Conservation (phyloP, 1,139 yeast species). For the Debaryomyces sp. region DNA sequence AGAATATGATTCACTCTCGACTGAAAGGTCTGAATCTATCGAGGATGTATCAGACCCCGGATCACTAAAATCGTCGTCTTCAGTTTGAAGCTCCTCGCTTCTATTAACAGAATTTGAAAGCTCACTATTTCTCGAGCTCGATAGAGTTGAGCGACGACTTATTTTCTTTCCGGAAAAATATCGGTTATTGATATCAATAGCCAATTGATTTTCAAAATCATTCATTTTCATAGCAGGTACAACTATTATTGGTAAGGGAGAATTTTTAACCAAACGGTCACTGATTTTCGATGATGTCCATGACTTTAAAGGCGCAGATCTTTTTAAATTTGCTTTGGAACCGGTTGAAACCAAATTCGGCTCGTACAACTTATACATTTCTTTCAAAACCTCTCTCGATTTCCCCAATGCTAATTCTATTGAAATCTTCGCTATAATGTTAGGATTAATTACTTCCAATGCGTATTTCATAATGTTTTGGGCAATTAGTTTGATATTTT, state of each 20-base stretch:
- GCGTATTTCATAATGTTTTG: conserved; percentile 50
- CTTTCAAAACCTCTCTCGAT: conserved; percentile 58
- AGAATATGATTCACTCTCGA: conserved; percentile 32
- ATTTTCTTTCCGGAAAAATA: conserved; percentile 8
- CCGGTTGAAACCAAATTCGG: conserved; percentile 70
- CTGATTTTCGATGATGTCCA: conserved; percentile 65
- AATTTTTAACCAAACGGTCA: conserved; percentile 63
- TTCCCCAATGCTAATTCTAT: conserved; percentile 66
- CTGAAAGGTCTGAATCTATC: conserved; percentile 23
- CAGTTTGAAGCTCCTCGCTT: neutral
- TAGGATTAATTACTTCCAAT: conserved; percentile 49
- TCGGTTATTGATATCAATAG: conserved; percentile 21
- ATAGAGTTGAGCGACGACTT: neutral
- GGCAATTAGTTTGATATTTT: conserved; percentile 34
- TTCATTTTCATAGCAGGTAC: conserved; percentile 69
- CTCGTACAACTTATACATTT: conserved; percentile 62
- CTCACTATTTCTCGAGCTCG: neutral
- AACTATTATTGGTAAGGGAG: conserved; percentile 68
- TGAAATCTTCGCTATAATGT: conserved; percentile 55
- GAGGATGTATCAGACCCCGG: conserved; percentile 21
- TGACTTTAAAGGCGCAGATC: conserved; percentile 56
- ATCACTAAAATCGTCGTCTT: conserved; percentile 6
- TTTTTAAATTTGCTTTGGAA: conserved; percentile 50
- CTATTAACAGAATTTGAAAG: neutral
- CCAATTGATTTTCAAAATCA: conserved; percentile 47